Evolutionary conservation across 495 filamentous ascomycete species (phyloP), one percentile per base, ranked within the genome.

Genomic region (Trypethelium eluteriae): DNA sequence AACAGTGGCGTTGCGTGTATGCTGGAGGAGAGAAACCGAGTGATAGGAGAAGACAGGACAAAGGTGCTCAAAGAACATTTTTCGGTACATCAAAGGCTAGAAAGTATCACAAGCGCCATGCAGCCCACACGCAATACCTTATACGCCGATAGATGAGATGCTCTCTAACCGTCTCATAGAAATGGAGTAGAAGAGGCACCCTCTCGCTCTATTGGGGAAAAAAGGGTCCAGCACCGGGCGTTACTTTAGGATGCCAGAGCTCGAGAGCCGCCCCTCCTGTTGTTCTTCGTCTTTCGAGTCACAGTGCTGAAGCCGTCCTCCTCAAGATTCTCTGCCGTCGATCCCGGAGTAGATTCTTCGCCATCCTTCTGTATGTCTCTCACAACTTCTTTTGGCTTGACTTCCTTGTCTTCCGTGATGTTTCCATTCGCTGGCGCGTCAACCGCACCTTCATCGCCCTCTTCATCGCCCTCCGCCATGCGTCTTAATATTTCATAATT

Each of bases 311-410:
- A 74, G 34, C 72, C 72, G 12, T 74, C 70, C 2, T 72, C 72
- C 36, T 74, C 70, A 47, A 72, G 62, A 36, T 46, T 65, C 66
- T 74, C 66, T 10, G 72, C 68, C 36, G 53, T 59, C 53, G 53
- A 32, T 36, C 53, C 53, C 6, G 53, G 53, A 35, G 70, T 74
- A 12, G 66, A 47, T 61, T 68, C 66, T 2, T 65, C 38, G 41
- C 18, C 46, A 32, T 69, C 65, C 7, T 63, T 44, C 1, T 61
- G 39, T 18, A 71, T 63, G 10, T 70, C 69, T 38, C 61, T 32
- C 2, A 72, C 70, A 16, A 74, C 64, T 66, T 79, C 76, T 62
- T 77, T 71, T 35, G 76, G 77, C 71, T 79, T 77, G n/a, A 74
- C 72, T 12, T 70, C 74, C 68, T 78, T 77, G 69, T 77, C 76